A percentile compares a stretch with the other conserved stretches of the same genome.
phyloP scores from a whole-genome alignment of 371 early-diverging fungal species.

The Batkoa obscura region DNA sequence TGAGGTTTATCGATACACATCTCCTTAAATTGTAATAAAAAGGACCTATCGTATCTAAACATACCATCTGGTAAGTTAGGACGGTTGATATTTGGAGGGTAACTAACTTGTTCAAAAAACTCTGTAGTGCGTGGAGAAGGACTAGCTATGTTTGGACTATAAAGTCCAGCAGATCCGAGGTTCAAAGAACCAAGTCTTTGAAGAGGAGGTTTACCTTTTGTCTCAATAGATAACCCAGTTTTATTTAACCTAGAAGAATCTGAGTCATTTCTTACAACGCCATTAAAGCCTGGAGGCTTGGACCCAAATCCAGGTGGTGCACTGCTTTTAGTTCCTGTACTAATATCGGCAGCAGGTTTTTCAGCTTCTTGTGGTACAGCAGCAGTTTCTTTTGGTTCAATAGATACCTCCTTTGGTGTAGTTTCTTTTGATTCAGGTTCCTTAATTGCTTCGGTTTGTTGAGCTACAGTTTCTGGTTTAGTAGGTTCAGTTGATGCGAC shows the following conservation, averaged over 20 bases:
- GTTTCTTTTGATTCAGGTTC: no score
- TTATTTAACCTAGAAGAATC: slow-evolving; percentile 11
- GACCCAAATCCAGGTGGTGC: slow-evolving; percentile 10
- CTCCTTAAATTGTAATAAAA: slow-evolving; percentile 57
- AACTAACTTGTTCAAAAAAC: neutral
- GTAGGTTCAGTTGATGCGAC: neutral
- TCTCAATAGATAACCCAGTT: slow-evolving; percentile 8
- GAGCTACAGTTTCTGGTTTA: neutral
- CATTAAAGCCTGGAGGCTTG: slow-evolving; percentile 5
- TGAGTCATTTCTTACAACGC: neutral
- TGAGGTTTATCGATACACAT: slow-evolving; percentile 42
- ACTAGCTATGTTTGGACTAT: no score
- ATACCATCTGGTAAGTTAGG: slow-evolving; percentile 20
- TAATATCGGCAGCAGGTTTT: no score
- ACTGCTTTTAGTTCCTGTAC: no score
- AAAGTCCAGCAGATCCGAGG: no score
- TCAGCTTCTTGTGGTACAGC: no score
- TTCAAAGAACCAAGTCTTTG: no score
- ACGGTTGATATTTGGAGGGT: slow-evolving; percentile 24
- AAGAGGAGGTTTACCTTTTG: no score
- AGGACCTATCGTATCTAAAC: slow-evolving; percentile 42
- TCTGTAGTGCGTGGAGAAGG: no score
- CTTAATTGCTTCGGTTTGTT: slow-evolving; percentile 7
- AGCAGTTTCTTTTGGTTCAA: neutral
- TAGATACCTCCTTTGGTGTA: neutral